phyloP scores from a whole-genome alignment of 306 rosid genomes.

The Luffa acutangula region DNA sequence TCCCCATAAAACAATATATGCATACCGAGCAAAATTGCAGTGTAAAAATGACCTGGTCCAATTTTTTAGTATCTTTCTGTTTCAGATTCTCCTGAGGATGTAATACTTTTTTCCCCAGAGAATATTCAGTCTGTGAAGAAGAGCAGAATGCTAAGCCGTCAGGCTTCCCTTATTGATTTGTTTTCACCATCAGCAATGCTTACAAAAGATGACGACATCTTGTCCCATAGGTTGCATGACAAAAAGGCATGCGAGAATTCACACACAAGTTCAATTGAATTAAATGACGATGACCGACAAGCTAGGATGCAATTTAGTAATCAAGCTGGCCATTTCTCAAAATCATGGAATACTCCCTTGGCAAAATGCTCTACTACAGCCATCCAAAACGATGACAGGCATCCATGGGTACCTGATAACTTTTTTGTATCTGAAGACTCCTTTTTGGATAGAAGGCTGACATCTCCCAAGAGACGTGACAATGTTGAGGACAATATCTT shows the following conservation, averaged over 20 bases:
- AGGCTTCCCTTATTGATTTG: conserved; percentile 31
- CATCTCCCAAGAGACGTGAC: conserved; percentile 21
- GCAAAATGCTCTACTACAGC: conserved; percentile 29
- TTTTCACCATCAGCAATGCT: conserved; percentile 31
- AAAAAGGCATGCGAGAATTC: conserved; percentile 19
- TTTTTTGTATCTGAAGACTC: conserved; percentile 23
- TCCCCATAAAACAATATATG: not conserved
- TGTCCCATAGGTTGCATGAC: conserved; percentile 20
- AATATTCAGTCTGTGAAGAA: not conserved
- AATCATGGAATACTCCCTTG: conserved; percentile 26
- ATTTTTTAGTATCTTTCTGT: conserved; percentile 17
- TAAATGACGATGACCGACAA: conserved; percentile 28
- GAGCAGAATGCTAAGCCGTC: conserved; percentile 17
- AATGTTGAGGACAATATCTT: conserved; percentile 28
- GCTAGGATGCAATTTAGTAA: conserved; percentile 20
- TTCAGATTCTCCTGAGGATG: conserved; percentile 29
- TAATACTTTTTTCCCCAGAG: not conserved
- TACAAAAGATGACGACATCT: conserved; percentile 31
- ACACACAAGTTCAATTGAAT: conserved; percentile 16
- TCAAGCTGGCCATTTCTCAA: conserved; percentile 25
- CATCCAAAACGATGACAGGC: conserved; percentile 13
- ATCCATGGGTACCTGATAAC: conserved; percentile 20
- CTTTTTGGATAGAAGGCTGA: conserved; percentile 22
- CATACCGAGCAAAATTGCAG: not conserved
- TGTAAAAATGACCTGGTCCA: not conserved